Conservation (phyloP, 495 filamentous ascomycete species). For the Hypomontagnella submonticulosa region DNA sequence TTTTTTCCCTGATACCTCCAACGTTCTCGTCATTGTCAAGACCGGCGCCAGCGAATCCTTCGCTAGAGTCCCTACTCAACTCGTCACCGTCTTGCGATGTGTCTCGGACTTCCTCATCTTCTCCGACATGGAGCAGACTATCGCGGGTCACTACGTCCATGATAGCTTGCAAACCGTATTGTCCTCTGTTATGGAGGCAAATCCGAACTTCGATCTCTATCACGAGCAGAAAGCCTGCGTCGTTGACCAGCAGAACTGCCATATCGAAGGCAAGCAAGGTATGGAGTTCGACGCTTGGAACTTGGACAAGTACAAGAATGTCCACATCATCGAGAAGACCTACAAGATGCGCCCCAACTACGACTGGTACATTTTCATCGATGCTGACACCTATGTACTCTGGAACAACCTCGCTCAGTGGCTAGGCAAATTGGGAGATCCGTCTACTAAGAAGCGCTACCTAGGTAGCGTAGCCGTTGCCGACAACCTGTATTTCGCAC, state of each 20-base stretch:
- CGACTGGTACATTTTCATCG: conserved; percentile 77
- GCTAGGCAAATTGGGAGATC: conserved; percentile 62
- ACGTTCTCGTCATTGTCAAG: conserved; percentile 64
- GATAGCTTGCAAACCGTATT: conserved; percentile 64
- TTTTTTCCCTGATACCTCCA: conserved; percentile 51
- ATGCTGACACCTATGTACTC: conserved; percentile 74
- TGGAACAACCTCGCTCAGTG: conserved; percentile 70
- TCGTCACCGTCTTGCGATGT: conserved; percentile 64
- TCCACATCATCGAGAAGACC: conserved; percentile 58
- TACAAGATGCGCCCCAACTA: conserved; percentile 59
- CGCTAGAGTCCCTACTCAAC: conserved; percentile 64
- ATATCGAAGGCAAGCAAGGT: conserved; percentile 6
- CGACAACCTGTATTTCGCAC: conserved; percentile 67
- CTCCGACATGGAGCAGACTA: conserved; percentile 65
- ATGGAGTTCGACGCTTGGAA: conserved; percentile 55
- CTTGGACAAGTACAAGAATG: conserved; percentile 61
- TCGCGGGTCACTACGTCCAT: conserved; percentile 59
- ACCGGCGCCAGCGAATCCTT: conserved; percentile 67
- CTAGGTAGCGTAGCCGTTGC: conserved; percentile 69
- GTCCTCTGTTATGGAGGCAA: conserved; percentile 44
- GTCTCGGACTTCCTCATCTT: conserved; percentile 66
- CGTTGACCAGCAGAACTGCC: conserved; percentile 55
- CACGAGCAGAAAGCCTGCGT: conserved; percentile 56
- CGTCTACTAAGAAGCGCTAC: conserved; percentile 58
- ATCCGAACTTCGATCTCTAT: conserved; percentile 67